Evolutionary conservation across 805 yeast genomes (phyloP).

Genomic region (Jamesozyma rosinii): DNA sequence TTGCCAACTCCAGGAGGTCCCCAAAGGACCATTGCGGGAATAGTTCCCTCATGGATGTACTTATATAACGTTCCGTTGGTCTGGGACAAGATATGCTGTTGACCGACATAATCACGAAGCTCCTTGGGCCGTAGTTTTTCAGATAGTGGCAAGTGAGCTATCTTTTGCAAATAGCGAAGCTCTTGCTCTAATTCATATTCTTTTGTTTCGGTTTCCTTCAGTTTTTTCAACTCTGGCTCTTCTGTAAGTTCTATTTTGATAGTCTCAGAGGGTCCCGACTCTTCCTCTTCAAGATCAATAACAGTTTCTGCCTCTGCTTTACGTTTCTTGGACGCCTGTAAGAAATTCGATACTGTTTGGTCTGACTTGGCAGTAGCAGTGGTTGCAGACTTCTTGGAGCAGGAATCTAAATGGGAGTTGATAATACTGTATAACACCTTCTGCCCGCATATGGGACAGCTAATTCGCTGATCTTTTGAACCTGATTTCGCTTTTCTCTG

Average conservation of each 20-base stretch:
- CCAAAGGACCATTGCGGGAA: conserved; percentile 84
- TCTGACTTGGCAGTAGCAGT: not conserved
- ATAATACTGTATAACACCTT: conserved; percentile 20
- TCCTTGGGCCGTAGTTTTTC: conserved; percentile 74
- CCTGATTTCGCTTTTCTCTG: not conserved
- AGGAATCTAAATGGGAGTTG: conserved; percentile 26
- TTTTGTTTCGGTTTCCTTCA: not conserved
- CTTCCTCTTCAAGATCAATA: conserved; percentile 5
- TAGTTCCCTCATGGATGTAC: conserved; percentile 48
- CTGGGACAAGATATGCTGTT: conserved; percentile 60
- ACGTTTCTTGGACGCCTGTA: conserved; percentile 1
- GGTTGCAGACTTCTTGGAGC: conserved; percentile 9
- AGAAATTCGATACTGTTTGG: not conserved
- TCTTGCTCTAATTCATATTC: conserved; percentile 12
- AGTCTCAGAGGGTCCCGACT: not conserved
- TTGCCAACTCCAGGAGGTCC: conserved; percentile 95
- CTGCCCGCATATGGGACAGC: conserved; percentile 28
- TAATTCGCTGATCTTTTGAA: conserved; percentile 17
- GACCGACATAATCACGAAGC: conserved; percentile 74
- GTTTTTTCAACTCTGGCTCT: not conserved
- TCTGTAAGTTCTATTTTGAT: not conserved
- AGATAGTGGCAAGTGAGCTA: conserved; percentile 45
- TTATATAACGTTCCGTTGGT: conserved; percentile 54
- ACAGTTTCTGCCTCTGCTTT: not conserved
- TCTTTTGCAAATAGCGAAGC: conserved; percentile 20